Conservation (phyloP, 2,329 filamentous ascomycete species). For the Curvularia spicifera region DNA sequence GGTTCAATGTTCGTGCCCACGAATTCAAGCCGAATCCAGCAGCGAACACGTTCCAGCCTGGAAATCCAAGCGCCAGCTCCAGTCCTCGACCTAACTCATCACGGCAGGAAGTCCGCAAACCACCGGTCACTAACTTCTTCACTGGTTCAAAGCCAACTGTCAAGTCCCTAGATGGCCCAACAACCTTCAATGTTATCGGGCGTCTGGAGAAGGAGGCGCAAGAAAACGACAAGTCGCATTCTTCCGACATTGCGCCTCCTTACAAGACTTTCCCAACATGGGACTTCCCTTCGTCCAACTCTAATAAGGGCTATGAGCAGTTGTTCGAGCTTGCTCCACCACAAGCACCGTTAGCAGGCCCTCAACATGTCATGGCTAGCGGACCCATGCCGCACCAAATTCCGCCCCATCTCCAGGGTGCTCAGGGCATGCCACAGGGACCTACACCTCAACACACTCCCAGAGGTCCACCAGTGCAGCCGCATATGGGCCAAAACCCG, state of each 20-base stretch:
- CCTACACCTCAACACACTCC: constrained; percentile 77
- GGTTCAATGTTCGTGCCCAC: constrained; percentile 67
- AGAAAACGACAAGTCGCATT: constrained; percentile 61
- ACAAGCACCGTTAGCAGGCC: constrained; percentile 64
- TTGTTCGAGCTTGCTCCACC: constrained; percentile 74
- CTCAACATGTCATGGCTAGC: constrained; percentile 66
- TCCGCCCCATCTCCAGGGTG: constrained; percentile 78
- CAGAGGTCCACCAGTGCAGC: constrained; percentile 77
- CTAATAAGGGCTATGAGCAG: constrained; percentile 79
- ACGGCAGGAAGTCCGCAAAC: constrained; percentile 40
- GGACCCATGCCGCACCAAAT: constrained; percentile 81
- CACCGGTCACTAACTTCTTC: constrained; percentile 59
- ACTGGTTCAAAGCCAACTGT: constrained; percentile 72
- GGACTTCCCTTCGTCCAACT: constrained; percentile 72
- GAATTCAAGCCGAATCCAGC: constrained; percentile 89
- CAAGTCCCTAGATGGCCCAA: constrained; percentile 59
- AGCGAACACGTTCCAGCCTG: constrained; percentile 79
- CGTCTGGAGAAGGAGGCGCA: constrained; percentile 71
- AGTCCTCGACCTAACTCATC: constrained; percentile 68
- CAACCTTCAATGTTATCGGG: constrained; percentile 69
- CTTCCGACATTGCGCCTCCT: constrained; percentile 81
- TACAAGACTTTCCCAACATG: constrained; percentile 87
- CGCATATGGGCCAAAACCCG: constrained; percentile 71
- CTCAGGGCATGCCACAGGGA: constrained; percentile 69
- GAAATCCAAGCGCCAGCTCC: constrained; percentile 66